A percentile compares a stretch with the other conserved stretches of the same genome.
Conservation (phyloP, 148 eudicot species). For the Amaranthus hypochondriacus region DNA sequence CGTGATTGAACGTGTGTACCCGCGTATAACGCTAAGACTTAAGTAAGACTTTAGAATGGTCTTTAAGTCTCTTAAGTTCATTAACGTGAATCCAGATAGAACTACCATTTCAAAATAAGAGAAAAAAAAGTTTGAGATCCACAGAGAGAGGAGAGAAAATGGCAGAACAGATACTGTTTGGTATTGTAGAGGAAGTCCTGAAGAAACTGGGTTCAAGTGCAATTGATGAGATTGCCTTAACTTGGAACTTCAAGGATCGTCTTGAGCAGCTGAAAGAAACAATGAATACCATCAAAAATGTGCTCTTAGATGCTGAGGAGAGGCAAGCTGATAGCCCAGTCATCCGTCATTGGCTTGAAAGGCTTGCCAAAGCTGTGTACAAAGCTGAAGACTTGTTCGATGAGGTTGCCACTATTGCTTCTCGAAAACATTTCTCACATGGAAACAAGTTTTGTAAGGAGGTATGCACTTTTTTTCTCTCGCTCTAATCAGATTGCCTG, state of each 20-base stretch:
- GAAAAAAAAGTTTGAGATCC: too few species aligned
- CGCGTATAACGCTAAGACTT: too few species aligned
- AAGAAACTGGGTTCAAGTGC: slow-evolving; percentile 18
- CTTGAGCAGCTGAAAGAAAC: slow-evolving; percentile 21
- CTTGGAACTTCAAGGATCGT: slow-evolving; percentile 18
- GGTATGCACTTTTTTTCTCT: slow-evolving; percentile 24
- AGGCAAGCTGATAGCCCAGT: slow-evolving; percentile 16
- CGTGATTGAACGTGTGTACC: too few species aligned
- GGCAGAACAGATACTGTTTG: slow-evolving; percentile 24
- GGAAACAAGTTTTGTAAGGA: not conserved
- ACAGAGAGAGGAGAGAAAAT: slow-evolving; percentile 4
- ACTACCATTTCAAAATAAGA: too few species aligned
- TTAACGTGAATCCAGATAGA: too few species aligned
- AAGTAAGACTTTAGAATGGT: too few species aligned
- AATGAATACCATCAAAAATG: slow-evolving; percentile 9
- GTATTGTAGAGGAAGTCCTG: slow-evolving; percentile 13
- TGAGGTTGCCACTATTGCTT: slow-evolving; percentile 19
- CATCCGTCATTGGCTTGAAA: slow-evolving; percentile 21
- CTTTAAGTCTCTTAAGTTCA: too few species aligned
- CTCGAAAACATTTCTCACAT: not conserved
- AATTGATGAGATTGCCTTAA: slow-evolving; percentile 18
- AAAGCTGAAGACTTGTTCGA: slow-evolving; percentile 25
- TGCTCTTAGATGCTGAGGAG: slow-evolving; percentile 33
- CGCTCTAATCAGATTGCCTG: not conserved
- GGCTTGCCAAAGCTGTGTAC: slow-evolving; percentile 24